Base-by-base conservation (phyloP, 805 yeast species). In the Saccharomycopsis sp. region DNA sequence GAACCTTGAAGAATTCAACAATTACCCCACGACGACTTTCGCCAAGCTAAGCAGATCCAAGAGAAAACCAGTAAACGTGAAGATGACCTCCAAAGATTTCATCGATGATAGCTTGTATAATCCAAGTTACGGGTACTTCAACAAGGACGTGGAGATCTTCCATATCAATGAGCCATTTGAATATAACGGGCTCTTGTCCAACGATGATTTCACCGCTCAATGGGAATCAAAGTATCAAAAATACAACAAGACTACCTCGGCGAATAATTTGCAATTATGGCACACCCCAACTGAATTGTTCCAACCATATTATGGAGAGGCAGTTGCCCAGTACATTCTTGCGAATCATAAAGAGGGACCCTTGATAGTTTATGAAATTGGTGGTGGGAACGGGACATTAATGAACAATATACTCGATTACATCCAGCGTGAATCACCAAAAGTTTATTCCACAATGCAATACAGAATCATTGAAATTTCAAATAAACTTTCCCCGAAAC, bases 281-380 rank as follows among this genome's bases (percentile, higher is more conserved):
- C 95, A 86, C 58, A 86, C 95, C 0, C 95, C 95, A 1, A 82
- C 93, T 0, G 95, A 87, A 60, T 65, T 86, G 37, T 86, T 86
- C 62, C 79, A 79, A 51, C 95, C 96, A 0, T 79, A 69, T 54
- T 86, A 87, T 55, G 95, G 95, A 11, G 85, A 84, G 59, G 87
- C 94, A 0, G 64, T 90, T 45, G 96, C 96, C 0, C 66, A 89
- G 44, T 84, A 86, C 62, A 63, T 89, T 16, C 62, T 86, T 44
- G 80, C 78, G 6, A 64, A 73, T 34, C 82, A 77, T 54, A 79
- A 80, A 55, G 68, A 72, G 34, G 40, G 39, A 3, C 23, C 20
- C 4, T 65, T 90, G 38, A 71, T 77, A 4, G 83, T 86, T 21
- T 87, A 85, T 61, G 96, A 87, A 62, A 76, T 85, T 70, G 96